Percentiles rank a stretch among this genome's conserved stretches.
These are phyloP conservation scores for Persicaria maculosa DNA, from an alignment of 148 eudicot species.

Conservation along the genomic window DNA sequence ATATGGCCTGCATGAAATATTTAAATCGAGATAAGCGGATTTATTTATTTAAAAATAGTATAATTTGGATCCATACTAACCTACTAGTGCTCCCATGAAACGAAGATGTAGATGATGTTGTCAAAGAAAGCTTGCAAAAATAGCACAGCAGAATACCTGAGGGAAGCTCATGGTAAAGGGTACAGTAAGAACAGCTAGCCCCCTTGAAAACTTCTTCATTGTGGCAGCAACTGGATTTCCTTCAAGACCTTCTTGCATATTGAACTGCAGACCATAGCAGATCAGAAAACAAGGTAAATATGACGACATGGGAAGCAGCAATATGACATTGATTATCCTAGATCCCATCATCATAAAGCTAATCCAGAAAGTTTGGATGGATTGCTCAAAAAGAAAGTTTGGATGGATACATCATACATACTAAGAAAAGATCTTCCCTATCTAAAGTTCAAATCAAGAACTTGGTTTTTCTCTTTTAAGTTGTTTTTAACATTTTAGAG, in stretches of 20 bases:
- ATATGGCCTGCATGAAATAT: slow-evolving; percentile 61
- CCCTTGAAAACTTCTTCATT: slow-evolving; percentile 84
- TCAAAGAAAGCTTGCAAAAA: background rate
- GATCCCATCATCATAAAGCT: too few species aligned
- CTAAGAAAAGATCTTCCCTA: background rate
- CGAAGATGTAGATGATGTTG: background rate
- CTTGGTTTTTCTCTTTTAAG: background rate
- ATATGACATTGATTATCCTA: too few species aligned
- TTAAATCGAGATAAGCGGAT: background rate
- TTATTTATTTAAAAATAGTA: background rate
- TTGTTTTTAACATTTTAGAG: background rate
- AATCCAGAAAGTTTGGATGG: background rate
- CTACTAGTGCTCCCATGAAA: background rate
- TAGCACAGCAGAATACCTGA: slow-evolving; percentile 39
- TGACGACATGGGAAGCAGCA: background rate
- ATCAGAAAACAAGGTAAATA: slow-evolving; percentile 8
- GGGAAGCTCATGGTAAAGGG: slow-evolving; percentile 82
- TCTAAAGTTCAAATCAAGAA: background rate
- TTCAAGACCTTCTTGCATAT: slow-evolving; percentile 91
- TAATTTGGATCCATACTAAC: background rate
- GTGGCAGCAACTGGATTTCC: slow-evolving; percentile 86
- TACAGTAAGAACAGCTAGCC: slow-evolving; percentile 61
- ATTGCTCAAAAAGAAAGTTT: too few species aligned
- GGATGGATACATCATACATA: background rate
- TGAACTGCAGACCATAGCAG: slow-evolving; percentile 40